Percentiles rank a stretch among this genome's conserved stretches.
Conservation (phyloP, 2,329 filamentous ascomycete genomes). For the Rutstroemia sydowiana region DNA sequence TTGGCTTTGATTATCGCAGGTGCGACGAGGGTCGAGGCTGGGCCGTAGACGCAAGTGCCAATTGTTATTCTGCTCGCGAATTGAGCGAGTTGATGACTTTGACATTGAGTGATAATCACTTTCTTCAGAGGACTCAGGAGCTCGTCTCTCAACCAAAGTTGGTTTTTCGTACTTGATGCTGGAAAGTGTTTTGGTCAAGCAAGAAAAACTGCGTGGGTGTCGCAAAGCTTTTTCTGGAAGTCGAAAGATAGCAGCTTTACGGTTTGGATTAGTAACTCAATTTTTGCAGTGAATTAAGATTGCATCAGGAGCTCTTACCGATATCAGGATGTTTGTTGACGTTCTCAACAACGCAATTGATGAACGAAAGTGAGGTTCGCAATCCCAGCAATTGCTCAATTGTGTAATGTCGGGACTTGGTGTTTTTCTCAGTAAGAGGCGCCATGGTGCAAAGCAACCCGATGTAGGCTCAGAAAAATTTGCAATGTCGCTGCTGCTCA, state of each 20-base stretch:
- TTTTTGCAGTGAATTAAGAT: not conserved
- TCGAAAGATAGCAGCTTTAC: constrained; percentile 20
- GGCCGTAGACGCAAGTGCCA: constrained; percentile 28
- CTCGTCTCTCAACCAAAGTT: not conserved
- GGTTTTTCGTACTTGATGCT: not conserved
- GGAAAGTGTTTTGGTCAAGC: constrained; percentile 4
- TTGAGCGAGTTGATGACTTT: constrained; percentile 6
- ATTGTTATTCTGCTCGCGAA: constrained; percentile 11
- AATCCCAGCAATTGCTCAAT: constrained; percentile 24
- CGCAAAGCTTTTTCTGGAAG: constrained; percentile 22
- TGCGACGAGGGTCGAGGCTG: constrained; percentile 22
- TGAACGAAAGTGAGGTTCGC: constrained; percentile 20
- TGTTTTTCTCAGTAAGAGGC: not conserved
- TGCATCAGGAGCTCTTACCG: constrained; percentile 14
- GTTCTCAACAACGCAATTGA: constrained; percentile 20
- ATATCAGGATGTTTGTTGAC: constrained; percentile 25
- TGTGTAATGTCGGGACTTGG: constrained; percentile 18
- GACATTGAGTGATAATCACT: constrained; percentile 10
- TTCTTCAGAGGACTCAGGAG: constrained; percentile 14
- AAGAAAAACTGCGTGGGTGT: constrained; percentile 18
- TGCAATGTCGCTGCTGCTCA: no score
- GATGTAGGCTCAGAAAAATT: no score
- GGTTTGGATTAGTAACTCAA: constrained; percentile 2
- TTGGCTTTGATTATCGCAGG: constrained; percentile 28
- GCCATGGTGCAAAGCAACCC: not conserved